Evolutionary conservation across 495 filamentous ascomycete species (phyloP), one percentile per base, ranked within the genome.

Genomic region (Tetracladium setigerum): DNA sequence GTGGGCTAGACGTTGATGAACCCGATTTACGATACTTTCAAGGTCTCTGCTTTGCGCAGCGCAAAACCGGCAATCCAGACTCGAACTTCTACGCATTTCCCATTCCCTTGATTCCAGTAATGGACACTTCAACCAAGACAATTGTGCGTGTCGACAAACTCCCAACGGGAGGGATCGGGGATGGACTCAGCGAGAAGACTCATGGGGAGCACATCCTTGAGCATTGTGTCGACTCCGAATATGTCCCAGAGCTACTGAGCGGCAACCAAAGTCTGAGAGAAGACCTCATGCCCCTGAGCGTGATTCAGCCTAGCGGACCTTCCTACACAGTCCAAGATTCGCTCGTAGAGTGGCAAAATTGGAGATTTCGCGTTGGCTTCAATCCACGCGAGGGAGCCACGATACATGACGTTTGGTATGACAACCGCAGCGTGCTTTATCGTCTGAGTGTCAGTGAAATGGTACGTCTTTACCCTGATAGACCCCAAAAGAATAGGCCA

Each of bases 11-110:
- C 22, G 16, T 34, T 9, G 46, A 39, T 11, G 45, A 56, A 39
- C 44, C 49, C 11, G 34, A 27, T 5, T 19, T 31, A 17, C n/a
- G n/a, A n/a, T n/a, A n/a, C n/a, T n/a, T n/a, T n/a, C n/a, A n/a
- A n/a, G n/a, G n/a, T n/a, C n/a, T n/a, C n/a, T n/a, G n/a, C n/a
- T n/a, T n/a, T n/a, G n/a, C n/a, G n/a, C n/a, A n/a, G n/a, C 65
- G 70, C 24, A 70, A 79, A 51, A 59, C 63, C 0, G 73, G 76
- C 47, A 53, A 70, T 1, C 54, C 62, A 10, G 82, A 86, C 50
- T 77, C 72, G 24, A 90, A 89, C 59, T 82, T 89, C 54, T 95
- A 92, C 60, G 76, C 83, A 0, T 73, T 85, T 17, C 88, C 88
- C 0, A 72, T 88, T 38, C 73, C 83, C 17, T 82, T 92, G 51